Base-by-base conservation (phyloP, 1,284 basidiomycete species). In the Cryptococcus jaspeensis region DNA sequence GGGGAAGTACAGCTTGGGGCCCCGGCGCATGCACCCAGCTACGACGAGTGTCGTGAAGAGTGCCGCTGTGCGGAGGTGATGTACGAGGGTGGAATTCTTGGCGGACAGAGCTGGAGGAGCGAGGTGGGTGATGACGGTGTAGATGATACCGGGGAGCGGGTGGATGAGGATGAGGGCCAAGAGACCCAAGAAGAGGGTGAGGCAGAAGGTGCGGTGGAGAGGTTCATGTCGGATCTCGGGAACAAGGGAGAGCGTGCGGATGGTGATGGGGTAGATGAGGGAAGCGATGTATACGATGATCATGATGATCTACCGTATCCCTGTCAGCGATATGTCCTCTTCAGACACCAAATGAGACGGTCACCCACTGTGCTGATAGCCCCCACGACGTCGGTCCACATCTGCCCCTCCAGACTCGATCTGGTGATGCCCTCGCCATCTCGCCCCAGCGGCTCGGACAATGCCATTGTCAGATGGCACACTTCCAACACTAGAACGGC, bases 21-120 rank as follows among this genome's bases (percentile, higher is more conserved):
- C 72, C 28, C 76, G 58, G 2, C 75, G 65, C 66, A 74, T 74
- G 38, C 58, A 45, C 0, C 76, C 74, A 1, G 55, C 57, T 1
- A 51, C 52, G 8, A 66, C 11, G 22, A 71, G 44, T 8, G 62
- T 50, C 5, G 54, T 15, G 1, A 58, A 13, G 2, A 67, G 35
- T 8, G 47, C 23, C 1, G 50, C 44, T 3, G 42, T 60, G 5
- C 61, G 59, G 22, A 61, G 32, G 23, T 50, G 18, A 22, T n/a
- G 42, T 35, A 63, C 39, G 25, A 42, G n/a, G 8, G 28, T 55
- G n/a, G n/a, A 37, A 25, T 46, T 35, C 2, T 36, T 49, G 0
- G 42, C 35, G 6, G 56, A 47, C 5, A 54, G 43, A 2, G 12
- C 43, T 5, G 68, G 64, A 6, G 64, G 55, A 1, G 58, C 35